These are phyloP conservation scores for Vitis hybrid DNA, from an alignment of 177 flowering plant species.

Conservation along the genomic window DNA sequence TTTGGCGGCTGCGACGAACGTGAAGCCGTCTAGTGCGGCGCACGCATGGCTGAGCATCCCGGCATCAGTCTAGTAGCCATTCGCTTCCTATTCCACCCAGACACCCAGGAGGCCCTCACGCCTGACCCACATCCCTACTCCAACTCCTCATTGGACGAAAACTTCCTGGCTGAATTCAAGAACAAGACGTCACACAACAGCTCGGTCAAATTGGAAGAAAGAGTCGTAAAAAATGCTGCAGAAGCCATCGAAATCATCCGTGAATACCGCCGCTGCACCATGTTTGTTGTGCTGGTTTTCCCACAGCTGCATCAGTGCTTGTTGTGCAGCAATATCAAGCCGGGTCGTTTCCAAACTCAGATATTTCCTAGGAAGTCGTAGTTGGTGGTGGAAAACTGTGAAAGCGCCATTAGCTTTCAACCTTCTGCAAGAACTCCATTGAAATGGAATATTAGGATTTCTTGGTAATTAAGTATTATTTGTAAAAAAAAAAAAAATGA, in stretches of 20 bases:
- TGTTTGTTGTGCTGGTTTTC: conserved; percentile 50
- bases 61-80: conserved; percentile 51
- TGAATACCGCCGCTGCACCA: conserved; percentile 37
- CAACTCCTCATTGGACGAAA: conserved; percentile 16
- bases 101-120: conserved; percentile 7
- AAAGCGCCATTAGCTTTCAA: no score
- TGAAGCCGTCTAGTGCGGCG: conserved; percentile 67
- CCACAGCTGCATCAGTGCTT: conserved; percentile 61
- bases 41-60: conserved; percentile 82
- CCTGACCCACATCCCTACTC: conserved; percentile 16
- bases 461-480: no score
- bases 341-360: no score
- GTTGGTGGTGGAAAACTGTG: no score
- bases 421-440: no score
- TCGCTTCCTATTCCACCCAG: conserved; percentile 29
- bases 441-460: no score
- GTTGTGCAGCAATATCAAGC: conserved; percentile 53
- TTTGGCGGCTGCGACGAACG: conserved; percentile 76
- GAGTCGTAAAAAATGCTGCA: conserved; percentile 19
- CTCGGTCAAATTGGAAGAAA: conserved; percentile 51
- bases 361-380: no score
- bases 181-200: conserved; percentile 11
- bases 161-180: conserved; percentile 31
- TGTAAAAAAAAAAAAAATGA: no score
- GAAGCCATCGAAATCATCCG: conserved; percentile 33